Evolutionary conservation across 1,284 basidiomycete genomes (phyloP), one percentile per base, ranked within the genome.

Genomic region (Inonotus obliquus): DNA sequence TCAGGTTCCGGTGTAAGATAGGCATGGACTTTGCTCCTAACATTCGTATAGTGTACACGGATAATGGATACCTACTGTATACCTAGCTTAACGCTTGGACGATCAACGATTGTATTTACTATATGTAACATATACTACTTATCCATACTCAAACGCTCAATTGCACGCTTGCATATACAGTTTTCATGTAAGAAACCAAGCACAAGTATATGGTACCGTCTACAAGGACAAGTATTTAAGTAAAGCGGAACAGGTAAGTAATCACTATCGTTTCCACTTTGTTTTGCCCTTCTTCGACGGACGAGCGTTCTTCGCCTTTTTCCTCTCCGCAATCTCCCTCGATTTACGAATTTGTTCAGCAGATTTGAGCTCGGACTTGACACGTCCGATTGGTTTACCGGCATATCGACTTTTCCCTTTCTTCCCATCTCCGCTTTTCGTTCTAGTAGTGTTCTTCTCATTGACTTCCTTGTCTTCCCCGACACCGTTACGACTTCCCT

Each of bases 311-410:
- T 91, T 93, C 23, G 80, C 83, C 70, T 78, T 84, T 67, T 79
- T 82, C 63, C 81, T 82, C 67, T 91, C 86, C 69, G 75, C 68
- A 32, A 79, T 57, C 69, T 84, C 85, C 63, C 93, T 81, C 29
- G 81, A 75, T 71, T 89, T 94, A 62, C 91, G 82, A 65, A 96
- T 94, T 71, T 94, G 89, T 56, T 92, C 91, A 39, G 84, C 86
- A 0, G 83, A 88, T 77, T 91, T 94, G 71, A 94, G 82, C 73
- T 94, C 92, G 58, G 73, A 88, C 74, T 86, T 92, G 68, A 91
- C 83, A 57, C 77, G 80, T 5, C 79, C 80, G 54, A 83, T 69
- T 0, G 83, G 71, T 72, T 87, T 90, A n/a, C 81, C 82, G 41
- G 79, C 80, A 67, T 79, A 78, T 57, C 85, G 78, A 61, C 76